phyloP scores from a whole-genome alignment of 208 protist species.

The Leishmania mexicana region DNA sequence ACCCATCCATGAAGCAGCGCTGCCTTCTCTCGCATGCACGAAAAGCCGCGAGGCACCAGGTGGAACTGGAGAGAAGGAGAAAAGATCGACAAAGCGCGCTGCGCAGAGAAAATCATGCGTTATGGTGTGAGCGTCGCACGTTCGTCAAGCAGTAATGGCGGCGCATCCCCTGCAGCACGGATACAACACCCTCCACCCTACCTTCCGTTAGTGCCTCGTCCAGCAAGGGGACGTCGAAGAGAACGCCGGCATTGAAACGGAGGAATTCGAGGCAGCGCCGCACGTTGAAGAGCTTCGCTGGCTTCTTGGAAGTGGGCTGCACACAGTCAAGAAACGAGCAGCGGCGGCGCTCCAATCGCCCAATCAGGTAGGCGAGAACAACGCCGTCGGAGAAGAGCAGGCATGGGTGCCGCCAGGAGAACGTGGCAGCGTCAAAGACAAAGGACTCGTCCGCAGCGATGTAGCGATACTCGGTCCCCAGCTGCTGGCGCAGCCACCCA shows the following conservation, averaged over 20 bases:
- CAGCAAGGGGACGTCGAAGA: slow-evolving; percentile 41
- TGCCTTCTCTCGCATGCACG: neutral
- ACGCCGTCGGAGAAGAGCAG: slow-evolving; percentile 79
- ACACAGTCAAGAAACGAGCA: slow-evolving; percentile 71
- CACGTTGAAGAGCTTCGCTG: slow-evolving; percentile 81
- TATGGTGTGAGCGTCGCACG: neutral
- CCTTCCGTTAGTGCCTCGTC: slow-evolving; percentile 66
- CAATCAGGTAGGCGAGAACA: slow-evolving; percentile 64
- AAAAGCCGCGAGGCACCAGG: neutral
- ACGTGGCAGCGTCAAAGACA: slow-evolving; percentile 20
- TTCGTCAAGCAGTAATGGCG: slow-evolving; percentile 22
- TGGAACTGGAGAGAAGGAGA: neutral
- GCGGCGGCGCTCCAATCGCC: slow-evolving; percentile 58
- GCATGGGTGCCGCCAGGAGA: slow-evolving; percentile 25
- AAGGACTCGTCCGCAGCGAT: slow-evolving; percentile 53
- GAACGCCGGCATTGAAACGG: slow-evolving; percentile 40
- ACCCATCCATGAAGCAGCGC: neutral
- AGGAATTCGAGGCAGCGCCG: slow-evolving; percentile 68
- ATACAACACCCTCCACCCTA: slow-evolving; percentile 41
- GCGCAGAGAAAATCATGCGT: neutral
- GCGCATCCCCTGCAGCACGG: slow-evolving; percentile 35
- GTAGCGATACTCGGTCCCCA: slow-evolving; percentile 58
- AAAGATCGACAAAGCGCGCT: neutral
- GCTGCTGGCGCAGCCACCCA: slow-evolving; percentile 48
- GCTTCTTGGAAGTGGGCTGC: slow-evolving; percentile 42